These are phyloP conservation scores for Claviceps pazoutovae DNA, from an alignment of 2,329 filamentous ascomycete species.

Conservation along the genomic window DNA sequence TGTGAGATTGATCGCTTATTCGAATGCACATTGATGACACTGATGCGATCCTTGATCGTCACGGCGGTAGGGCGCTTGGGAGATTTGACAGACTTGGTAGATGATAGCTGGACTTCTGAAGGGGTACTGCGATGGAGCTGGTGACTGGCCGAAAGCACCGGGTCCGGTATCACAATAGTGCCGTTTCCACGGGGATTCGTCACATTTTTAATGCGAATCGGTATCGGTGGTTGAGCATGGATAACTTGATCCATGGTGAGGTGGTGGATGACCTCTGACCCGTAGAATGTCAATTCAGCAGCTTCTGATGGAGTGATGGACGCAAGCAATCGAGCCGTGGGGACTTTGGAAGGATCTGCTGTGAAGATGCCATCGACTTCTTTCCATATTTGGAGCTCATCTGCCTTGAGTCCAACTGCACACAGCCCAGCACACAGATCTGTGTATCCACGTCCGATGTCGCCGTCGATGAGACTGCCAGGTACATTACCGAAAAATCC, in stretches of 20 bases:
- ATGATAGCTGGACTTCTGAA: conserved; percentile 18
- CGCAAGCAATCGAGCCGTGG: conserved; percentile 77
- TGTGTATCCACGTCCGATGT: conserved; percentile 90
- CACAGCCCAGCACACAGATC: conserved; percentile 88
- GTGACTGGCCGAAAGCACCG: conserved; percentile 37
- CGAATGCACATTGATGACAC: conserved; percentile 94
- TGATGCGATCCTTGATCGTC: conserved; percentile 93
- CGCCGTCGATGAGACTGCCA: conserved; percentile 72
- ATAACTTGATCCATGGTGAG: conserved; percentile 97
- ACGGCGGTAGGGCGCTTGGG: conserved; percentile 75
- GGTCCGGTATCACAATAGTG: conserved; percentile 73
- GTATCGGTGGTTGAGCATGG: conserved; percentile 63
- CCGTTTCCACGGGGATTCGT: conserved; percentile 70
- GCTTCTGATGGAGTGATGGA: conserved; percentile 90
- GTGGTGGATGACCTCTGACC: conserved; percentile 94
- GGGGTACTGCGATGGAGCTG: conserved; percentile 41
- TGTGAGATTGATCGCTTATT: conserved; percentile 95
- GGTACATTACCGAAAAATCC: conserved; percentile 93
- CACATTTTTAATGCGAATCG: conserved; percentile 83
- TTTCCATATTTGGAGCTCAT: conserved; percentile 96
- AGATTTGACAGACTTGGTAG: conserved; percentile 26
- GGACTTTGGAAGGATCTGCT: conserved; percentile 75
- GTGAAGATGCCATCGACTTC: conserved; percentile 93
- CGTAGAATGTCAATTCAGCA: conserved; percentile 87
- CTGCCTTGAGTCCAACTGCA: conserved; percentile 73